These are phyloP conservation scores for Meyerozyma elateridarum DNA, from an alignment of 1,139 yeast genomes.

Conservation along the genomic window DNA sequence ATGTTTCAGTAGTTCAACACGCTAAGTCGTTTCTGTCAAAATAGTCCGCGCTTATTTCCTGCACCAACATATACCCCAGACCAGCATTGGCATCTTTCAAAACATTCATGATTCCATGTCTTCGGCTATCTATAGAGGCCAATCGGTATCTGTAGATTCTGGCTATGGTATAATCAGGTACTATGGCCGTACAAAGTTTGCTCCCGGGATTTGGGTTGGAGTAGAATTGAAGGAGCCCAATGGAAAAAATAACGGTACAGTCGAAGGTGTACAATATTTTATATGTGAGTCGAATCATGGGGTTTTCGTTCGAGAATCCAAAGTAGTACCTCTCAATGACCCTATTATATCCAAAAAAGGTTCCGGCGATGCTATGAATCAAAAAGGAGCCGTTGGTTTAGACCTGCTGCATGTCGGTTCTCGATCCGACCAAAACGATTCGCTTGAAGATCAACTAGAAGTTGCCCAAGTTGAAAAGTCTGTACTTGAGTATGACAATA, in stretches of 20 bases:
- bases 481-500: slow-evolving; percentile 41
- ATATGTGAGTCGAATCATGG: slow-evolving; percentile 51
- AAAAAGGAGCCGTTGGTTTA: slow-evolving; percentile 12
- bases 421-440: background rate
- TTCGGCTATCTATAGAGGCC: too few relatives aligned
- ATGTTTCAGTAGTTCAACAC: too few relatives aligned
- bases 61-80: too few relatives aligned
- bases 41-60: too few relatives aligned
- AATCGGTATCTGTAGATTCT: slow-evolving; percentile 37
- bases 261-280: slow-evolving; percentile 63
- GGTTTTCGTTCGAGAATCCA: slow-evolving; percentile 42
- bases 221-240: slow-evolving; percentile 56
- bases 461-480: slow-evolving; percentile 48
- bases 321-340: background rate
- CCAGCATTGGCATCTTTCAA: too few relatives aligned
- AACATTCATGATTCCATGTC: too few relatives aligned
- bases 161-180: slow-evolving; percentile 43
- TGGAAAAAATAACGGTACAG: slow-evolving; percentile 81
- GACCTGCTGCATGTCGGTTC: background rate
- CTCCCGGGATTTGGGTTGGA: slow-evolving; percentile 75
- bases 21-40: too few relatives aligned
- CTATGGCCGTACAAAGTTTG: slow-evolving; percentile 53
- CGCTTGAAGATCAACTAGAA: background rate
- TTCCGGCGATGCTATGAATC: slow-evolving; percentile 25
- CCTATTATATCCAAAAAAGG: background rate